These are phyloP conservation scores for Escallonia rubra DNA, from an alignment of 129 eudicot genomes.

Conservation along the genomic window DNA sequence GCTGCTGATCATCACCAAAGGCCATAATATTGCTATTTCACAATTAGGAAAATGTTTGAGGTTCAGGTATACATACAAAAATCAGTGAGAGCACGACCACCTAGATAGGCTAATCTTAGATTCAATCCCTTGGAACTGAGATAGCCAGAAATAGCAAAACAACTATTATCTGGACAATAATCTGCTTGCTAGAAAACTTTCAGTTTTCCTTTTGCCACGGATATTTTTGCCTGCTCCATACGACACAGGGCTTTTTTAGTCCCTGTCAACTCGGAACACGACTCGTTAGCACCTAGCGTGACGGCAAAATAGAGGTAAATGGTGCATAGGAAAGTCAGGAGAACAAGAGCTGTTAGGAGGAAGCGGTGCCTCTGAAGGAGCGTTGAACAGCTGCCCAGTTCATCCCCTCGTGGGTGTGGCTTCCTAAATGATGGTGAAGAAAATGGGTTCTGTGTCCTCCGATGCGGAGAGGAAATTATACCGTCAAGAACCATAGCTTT, in stretches of 20 bases:
- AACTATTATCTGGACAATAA: not conserved
- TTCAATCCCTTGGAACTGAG: not conserved
- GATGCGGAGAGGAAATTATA: slow-evolving; percentile 67
- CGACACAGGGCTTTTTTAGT: slow-evolving; percentile 62
- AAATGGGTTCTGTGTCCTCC: slow-evolving; percentile 61
- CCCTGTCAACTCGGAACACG: slow-evolving; percentile 53
- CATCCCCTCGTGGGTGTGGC: slow-evolving; percentile 46
- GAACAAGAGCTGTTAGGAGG: slow-evolving; percentile 80
- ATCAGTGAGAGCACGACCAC: not conserved
- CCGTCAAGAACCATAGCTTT: slow-evolving; percentile 58
- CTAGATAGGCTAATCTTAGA: no score
- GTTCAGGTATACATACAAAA: not conserved
- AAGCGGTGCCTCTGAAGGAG: slow-evolving; percentile 69
- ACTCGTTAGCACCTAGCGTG: slow-evolving; percentile 54
- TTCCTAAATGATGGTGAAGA: slow-evolving; percentile 48
- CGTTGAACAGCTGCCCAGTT: slow-evolving; percentile 60
- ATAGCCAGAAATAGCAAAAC: not conserved
- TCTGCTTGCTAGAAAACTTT: slow-evolving; percentile 34
- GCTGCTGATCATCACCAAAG: not conserved
- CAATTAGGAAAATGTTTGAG: not conserved
- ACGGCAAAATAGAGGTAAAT: slow-evolving; percentile 88
- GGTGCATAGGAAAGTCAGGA: slow-evolving; percentile 65
- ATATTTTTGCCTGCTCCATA: slow-evolving; percentile 40
- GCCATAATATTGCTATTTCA: not conserved
- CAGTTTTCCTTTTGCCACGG: slow-evolving; percentile 52